Conservation (phyloP, 192 early-diverging fungal species). For the Backusella circina region DNA sequence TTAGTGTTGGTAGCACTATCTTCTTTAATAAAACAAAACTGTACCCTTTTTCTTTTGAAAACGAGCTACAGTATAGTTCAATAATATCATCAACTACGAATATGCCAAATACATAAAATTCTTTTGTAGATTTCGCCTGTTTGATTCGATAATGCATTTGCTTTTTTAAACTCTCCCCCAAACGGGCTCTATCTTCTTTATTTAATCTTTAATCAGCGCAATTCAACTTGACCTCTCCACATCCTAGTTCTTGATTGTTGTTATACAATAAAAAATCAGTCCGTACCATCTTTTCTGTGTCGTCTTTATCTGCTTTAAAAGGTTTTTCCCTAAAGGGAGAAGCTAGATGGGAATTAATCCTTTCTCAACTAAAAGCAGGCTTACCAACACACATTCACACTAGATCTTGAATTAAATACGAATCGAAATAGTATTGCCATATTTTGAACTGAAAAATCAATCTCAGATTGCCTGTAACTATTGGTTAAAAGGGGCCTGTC, state of each 20-base stretch:
- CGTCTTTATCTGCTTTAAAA: background rate
- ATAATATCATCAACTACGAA: background rate
- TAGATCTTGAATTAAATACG: constrained; percentile 8
- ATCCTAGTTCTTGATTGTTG: constrained; percentile 4
- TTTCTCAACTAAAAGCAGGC: constrained; percentile 7
- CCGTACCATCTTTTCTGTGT: background rate
- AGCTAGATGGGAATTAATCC: background rate
- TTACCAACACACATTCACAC: constrained; percentile 1
- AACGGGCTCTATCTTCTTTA: constrained; percentile 7
- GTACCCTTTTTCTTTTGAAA: constrained; percentile 5
- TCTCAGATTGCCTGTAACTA: constrained; percentile 5
- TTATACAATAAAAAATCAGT: background rate
- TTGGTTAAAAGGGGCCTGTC: constrained; percentile 6
- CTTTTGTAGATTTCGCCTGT: background rate
- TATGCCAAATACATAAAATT: constrained; percentile 7
- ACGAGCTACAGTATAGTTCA: background rate
- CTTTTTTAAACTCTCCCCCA: constrained; percentile 1
- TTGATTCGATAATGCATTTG: constrained; percentile 7
- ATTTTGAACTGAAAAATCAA: constrained; percentile 8
- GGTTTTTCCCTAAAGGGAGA: background rate
- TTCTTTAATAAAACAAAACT: background rate
- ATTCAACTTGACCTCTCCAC: constrained; percentile 5
- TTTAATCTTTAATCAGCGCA: background rate
- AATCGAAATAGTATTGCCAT: background rate
- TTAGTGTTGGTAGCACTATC: constrained; percentile 6